A percentile compares a stretch with the other conserved stretches of the same genome.
Evolutionary conservation across 2,329 filamentous ascomycete genomes (phyloP).

Genomic region (Coleophoma cylindrospora): DNA sequence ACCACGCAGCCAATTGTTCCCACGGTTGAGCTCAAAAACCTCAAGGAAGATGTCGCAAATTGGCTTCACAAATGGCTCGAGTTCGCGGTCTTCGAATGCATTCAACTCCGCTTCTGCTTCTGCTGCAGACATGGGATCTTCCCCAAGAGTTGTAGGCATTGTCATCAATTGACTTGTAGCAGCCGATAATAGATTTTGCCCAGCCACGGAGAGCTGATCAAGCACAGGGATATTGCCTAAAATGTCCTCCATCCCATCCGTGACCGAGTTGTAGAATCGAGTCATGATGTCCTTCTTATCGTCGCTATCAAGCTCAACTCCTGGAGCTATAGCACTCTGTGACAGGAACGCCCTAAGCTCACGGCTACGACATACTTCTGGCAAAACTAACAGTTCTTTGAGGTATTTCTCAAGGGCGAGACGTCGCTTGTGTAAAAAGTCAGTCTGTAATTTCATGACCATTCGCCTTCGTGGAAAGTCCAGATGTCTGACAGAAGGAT

Average conservation of each 20-base stretch:
- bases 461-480: conserved; percentile 90
- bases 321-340: conserved; percentile 70
- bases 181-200: conserved; percentile 83
- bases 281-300: conserved; percentile 85
- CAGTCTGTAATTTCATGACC: conserved; percentile 93
- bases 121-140: conserved; percentile 47
- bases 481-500: conserved; percentile 80
- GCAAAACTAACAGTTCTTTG: conserved; percentile 73
- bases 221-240: conserved; percentile 92
- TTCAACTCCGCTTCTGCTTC: conserved; percentile 93
- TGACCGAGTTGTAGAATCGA: conserved; percentile 91
- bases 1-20: conserved; percentile 95
- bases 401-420: conserved; percentile 82
- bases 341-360: conserved; percentile 91
- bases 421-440: conserved; percentile 88
- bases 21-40: conserved; percentile 87
- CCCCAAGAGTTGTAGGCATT: conserved; percentile 45
- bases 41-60: conserved; percentile 98
- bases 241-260: conserved; percentile 97
- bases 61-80: conserved; percentile 95
- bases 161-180: conserved; percentile 60
- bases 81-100: conserved; percentile 83
- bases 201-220: conserved; percentile 87
- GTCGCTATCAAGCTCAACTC: conserved; percentile 52
- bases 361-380: conserved; percentile 89